Evolutionary conservation across 1,284 basidiomycete species (phyloP), one percentile per base, ranked within the genome.

Genomic region (Coniferiporia weirii): DNA sequence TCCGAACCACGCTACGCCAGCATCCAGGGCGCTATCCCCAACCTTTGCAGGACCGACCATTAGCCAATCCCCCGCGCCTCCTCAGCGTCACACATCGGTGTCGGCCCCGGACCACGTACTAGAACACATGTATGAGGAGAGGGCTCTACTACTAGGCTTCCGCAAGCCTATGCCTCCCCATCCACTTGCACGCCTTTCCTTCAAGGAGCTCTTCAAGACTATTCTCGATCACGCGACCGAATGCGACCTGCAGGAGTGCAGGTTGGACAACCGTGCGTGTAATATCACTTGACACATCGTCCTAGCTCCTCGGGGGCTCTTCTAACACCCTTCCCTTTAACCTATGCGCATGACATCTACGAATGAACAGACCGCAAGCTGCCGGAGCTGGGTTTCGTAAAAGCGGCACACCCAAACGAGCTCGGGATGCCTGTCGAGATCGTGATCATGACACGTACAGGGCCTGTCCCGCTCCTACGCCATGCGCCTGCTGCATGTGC

Each of bases 401-500:
- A 45, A 13, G 32, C 27, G 27, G 5, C 49, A 2, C 40, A 49
- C 27, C 32, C 48, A 12, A 35, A 51, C 13, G 27, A 45, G 12
- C 35, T 40, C 27, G 32, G 34, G 12, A 20, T 47, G 17, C 48
- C 38, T n/a, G 32, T 48, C 27, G 34, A 56, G 9, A 56, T 52
- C 20, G 15, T 52, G 15, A 44, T 56, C 49, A 34, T 46, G 17
- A 56, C 53, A 34, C 59, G 46, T 34, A 10, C 49, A 19, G 54
- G 59, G 32, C 49, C 35, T 1, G 51, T 51, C 5, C 59, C 59
- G 27, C 50, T 56, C 5, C 34, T 49, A 15, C 44, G 54, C 7
- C 58, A 59, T 46, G 43, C 58, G 15, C 58, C 52, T 9, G 58
- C 58, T n/a, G 58, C 58, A 19, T 59, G 52, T n/a, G 52, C 52